A percentile compares a stretch with the other conserved stretches of the same genome.
These are phyloP conservation scores for Syncephalastrum racemosum DNA, from an alignment of 371 early-diverging fungal genomes.

Conservation along the genomic window DNA sequence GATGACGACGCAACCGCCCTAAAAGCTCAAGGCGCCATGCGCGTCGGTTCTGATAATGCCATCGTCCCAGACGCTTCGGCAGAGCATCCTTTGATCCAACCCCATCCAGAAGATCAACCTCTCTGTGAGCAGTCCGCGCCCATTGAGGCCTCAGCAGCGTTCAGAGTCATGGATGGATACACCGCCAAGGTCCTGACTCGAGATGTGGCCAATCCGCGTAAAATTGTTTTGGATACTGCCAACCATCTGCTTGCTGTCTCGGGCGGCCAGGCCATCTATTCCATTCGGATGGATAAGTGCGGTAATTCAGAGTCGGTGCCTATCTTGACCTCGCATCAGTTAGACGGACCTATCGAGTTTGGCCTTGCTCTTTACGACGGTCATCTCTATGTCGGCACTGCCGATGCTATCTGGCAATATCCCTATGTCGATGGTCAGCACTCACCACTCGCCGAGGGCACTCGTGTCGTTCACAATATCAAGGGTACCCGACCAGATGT, in stretches of 20 bases:
- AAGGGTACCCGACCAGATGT: slow-evolving; percentile 23
- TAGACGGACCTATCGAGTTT: slow-evolving; percentile 18
- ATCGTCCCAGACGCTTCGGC: slow-evolving; percentile 44
- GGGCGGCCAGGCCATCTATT: slow-evolving; percentile 26
- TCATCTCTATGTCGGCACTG: slow-evolving; percentile 31
- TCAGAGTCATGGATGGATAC: slow-evolving; percentile 37
- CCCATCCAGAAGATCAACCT: slow-evolving; percentile 35
- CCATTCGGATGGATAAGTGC: slow-evolving; percentile 45
- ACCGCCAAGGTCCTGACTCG: slow-evolving; percentile 32
- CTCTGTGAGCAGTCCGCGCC: slow-evolving; percentile 29
- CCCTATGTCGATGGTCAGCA: slow-evolving; percentile 49
- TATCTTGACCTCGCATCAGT: slow-evolving; percentile 13
- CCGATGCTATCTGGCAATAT: slow-evolving; percentile 33
- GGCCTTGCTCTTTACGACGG: slow-evolving; percentile 28
- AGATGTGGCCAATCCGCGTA: slow-evolving; percentile 28
- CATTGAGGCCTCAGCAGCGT: slow-evolving; percentile 18
- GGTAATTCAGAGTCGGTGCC: slow-evolving; percentile 30
- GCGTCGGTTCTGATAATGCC: slow-evolving; percentile 20
- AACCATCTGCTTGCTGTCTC: slow-evolving; percentile 40
- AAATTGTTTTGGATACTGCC: slow-evolving; percentile 34
- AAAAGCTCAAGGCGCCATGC: slow-evolving; percentile 34
- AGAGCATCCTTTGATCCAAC: slow-evolving; percentile 38
- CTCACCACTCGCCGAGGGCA: slow-evolving; percentile 23
- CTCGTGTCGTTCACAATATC: slow-evolving; percentile 27
- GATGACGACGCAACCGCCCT: slow-evolving; percentile 18